phyloP scores from a whole-genome alignment of 2,329 filamentous ascomycete genomes.

The Arachnomyces sp. region DNA sequence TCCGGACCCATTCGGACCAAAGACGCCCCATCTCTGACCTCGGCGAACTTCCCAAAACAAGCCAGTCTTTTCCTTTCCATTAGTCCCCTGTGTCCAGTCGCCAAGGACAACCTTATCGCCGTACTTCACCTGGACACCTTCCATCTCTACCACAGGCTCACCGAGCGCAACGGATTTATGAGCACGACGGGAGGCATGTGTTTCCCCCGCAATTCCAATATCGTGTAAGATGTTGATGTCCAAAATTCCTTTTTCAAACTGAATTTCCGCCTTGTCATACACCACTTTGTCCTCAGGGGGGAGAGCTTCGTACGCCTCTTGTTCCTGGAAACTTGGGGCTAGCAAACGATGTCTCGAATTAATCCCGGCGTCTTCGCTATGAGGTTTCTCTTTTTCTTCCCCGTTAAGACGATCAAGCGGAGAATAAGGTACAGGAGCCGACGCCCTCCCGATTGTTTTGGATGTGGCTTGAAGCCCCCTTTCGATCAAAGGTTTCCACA shows the following conservation, averaged over 20 bases:
- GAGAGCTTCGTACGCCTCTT: constrained; percentile 5
- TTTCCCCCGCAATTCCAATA: constrained; percentile 4
- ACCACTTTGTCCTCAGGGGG: constrained; percentile 9
- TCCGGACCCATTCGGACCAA: constrained; percentile 87
- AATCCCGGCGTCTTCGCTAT: constrained; percentile 1
- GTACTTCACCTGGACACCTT: constrained; percentile 75
- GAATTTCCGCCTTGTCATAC: constrained; percentile 5
- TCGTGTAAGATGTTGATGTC: constrained; percentile 10
- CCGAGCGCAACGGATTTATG: constrained; percentile 30
- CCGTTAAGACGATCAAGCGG: no score
- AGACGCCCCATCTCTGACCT: constrained; percentile 84
- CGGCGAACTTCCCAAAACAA: constrained; percentile 75
- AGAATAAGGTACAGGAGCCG: constrained; percentile 19
- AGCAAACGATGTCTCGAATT: no score
- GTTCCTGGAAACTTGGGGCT: neutral
- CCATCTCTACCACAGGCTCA: constrained; percentile 77
- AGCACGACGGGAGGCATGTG: neutral
- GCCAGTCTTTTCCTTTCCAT: constrained; percentile 51
- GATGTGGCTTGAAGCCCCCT: constrained; percentile 2
- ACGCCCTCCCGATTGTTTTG: constrained; percentile 7
- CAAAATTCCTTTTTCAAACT: constrained; percentile 12
- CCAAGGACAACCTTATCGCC: constrained; percentile 70
- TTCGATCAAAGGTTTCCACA: constrained; percentile 21
- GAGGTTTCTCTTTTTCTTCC: constrained; percentile 15
- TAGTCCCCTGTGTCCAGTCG: constrained; percentile 60